Base-by-base conservation (phyloP, 140 eudicot genomes). In the Bidens hawaiensis region DNA sequence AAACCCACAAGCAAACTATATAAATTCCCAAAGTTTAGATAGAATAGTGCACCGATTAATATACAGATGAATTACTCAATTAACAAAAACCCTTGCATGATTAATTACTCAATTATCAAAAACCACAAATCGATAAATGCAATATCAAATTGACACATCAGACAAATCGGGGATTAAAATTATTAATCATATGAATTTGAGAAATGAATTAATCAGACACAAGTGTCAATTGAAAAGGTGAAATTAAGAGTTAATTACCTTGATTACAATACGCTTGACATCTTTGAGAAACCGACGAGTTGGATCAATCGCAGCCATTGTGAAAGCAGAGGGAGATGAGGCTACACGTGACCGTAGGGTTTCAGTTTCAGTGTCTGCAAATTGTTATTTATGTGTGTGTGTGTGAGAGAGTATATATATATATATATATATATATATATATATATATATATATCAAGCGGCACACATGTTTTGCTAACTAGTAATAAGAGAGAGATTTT, bases 181-280 rank as follows among this genome's bases (percentile, higher is more conserved):
- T n/a, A 9, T n/a, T n/a, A 13, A 63, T n/a, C 51, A 16, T n/a
- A 33, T 9, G 9, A 76, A 54, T 54, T 27, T 57, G 45, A 6
- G 0, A n/a, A n/a, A n/a, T n/a, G 46, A 64, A 10, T 31, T 30
- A 28, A 53, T 12, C 16, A 42, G 30, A 24, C n/a, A 60, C 43
- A 72, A 43, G 24, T 16, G 6, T 3, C 38, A 65, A 60, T 40
- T 46, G 21, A 48, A 11, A 21, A 24, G 36, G 41, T 38, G 59
- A 67, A 36, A 65, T 24, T 12, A 52, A 10, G 6, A 65, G 31
- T 3, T 4, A 71, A 24, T 70, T 16, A 80, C 85, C 86, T 81
- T 76, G 73, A 81, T 57, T 17, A 76, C 77, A 18, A 81, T 30
- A 51, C 82, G 86, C 69, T 72, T 79, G 63, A 82, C 89, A 53